Base-by-base conservation (phyloP, 225 moss, liverwort and hornwort species). In the Antitrichia curtipendula region DNA sequence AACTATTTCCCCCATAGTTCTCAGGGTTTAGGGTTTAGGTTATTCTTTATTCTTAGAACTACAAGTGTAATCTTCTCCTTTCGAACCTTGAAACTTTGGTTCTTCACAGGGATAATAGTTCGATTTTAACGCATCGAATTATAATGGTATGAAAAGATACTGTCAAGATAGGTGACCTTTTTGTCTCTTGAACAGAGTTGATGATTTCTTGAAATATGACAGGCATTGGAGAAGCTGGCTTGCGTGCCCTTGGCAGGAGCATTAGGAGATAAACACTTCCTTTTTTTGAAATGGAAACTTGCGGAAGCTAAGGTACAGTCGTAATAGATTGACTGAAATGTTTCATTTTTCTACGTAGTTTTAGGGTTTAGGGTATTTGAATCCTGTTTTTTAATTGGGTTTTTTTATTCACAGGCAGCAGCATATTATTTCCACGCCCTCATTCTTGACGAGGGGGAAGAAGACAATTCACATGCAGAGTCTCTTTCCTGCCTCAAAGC, bases 371-470 rank as follows among this genome's bases (percentile, higher is more conserved):
- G 62, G 31, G 29, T 60, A 19, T 31, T 80, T 60, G 80, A 80
- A 59, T 29, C 45, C 40, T 32, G 54, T 1, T 31, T 47, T 58
- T 3, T 43, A 21, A 47, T 18, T 12, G n/a, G 59, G 13, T 29
- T 29, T 0, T 58, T 6, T 75, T 72, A n/a, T 36, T 57, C 60
- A 68, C 86, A 94, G 94, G 93, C 94, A 7, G 89, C 83, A 76
- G 94, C 93, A 8, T 94, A 90, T 63, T 94, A 89, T 77, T 94
- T 91, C 66, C 94, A 94, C 65, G 91, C 88, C 8, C 89, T 94
- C 49, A 88, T 94, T 63, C 31, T 94, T 36, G 88, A 94, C 29
- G 93, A 94, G 50, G 90, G 89, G 7, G 78, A 87, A 7, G 88
- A 92, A 85, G 91, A 82, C 34, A 87, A 94, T 59, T 28, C 88